A percentile compares a stretch with the other conserved stretches of the same genome.
Evolutionary conservation across 1,139 yeast genomes (phyloP).

Genomic region (Suhomyces choctaworum): DNA sequence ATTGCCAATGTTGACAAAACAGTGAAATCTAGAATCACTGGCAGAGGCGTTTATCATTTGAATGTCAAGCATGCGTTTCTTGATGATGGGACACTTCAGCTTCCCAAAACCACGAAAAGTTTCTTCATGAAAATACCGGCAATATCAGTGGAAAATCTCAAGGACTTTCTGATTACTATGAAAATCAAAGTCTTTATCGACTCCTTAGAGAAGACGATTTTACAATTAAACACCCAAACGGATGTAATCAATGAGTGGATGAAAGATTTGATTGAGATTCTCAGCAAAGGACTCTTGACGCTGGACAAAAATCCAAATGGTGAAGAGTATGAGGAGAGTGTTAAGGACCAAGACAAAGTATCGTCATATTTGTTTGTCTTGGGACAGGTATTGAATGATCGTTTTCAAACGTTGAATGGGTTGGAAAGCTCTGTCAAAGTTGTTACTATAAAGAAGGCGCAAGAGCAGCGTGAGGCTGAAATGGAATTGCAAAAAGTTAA

Average conservation of each 20-base stretch:
- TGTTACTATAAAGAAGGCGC: constrained; percentile 24
- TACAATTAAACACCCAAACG: constrained; percentile 59
- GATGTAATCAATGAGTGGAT: constrained; percentile 56
- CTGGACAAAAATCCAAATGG: constrained; percentile 61
- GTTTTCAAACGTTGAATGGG: constrained; percentile 40
- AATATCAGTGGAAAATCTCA: constrained; percentile 22
- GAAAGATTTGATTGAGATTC: constrained; percentile 42
- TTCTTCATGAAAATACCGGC: constrained; percentile 35
- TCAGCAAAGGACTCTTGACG: constrained; percentile 46
- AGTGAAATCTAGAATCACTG: constrained; percentile 26
- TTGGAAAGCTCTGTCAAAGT: constrained; percentile 24
- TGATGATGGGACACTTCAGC: constrained; percentile 33
- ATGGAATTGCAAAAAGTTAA: constrained; percentile 28
- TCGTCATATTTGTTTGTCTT: constrained; percentile 64
- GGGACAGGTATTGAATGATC: constrained; percentile 55
- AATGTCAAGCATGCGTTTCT: constrained; percentile 13
- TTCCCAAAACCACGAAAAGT: constrained; percentile 40
- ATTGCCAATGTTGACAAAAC: constrained; percentile 33
- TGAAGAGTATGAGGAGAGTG: constrained; percentile 73
- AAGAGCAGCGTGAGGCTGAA: constrained; percentile 27
- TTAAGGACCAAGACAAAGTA: constrained; percentile 72
- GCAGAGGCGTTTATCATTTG: constrained; percentile 24
- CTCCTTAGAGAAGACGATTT: constrained; percentile 25
- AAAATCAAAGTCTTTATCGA: constrained; percentile 23
- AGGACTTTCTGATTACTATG: constrained; percentile 22